phyloP scores from a whole-genome alignment of 495 filamentous ascomycete species.

The Coniosporium apollinis region DNA sequence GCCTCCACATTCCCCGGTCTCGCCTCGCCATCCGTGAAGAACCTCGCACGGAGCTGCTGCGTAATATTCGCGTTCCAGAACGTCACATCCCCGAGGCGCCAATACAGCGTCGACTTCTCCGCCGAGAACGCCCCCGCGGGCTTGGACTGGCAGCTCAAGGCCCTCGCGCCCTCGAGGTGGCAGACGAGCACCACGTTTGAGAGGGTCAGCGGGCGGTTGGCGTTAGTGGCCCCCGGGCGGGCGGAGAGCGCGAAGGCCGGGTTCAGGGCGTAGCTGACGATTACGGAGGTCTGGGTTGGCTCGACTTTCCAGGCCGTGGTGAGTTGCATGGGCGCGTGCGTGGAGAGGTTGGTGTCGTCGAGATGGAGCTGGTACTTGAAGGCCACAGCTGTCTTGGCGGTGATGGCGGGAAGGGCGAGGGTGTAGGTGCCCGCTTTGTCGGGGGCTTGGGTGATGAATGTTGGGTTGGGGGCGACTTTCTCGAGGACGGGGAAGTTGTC shows the following conservation, averaged over 20 bases:
- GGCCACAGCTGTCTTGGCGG: slow-evolving; percentile 51
- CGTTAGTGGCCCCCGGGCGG: not conserved
- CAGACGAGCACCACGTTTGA: slow-evolving; percentile 71
- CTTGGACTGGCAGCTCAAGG: slow-evolving; percentile 49
- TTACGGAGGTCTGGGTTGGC: slow-evolving; percentile 61
- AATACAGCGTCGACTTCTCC: slow-evolving; percentile 74
- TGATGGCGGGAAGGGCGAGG: slow-evolving; percentile 51
- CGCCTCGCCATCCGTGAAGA: slow-evolving; percentile 60
- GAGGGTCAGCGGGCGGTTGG: slow-evolving; percentile 35
- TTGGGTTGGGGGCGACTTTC: slow-evolving; percentile 85
- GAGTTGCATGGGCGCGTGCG: slow-evolving; percentile 64
- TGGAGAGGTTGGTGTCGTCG: slow-evolving; percentile 39
- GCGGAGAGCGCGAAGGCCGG: slow-evolving; percentile 36
- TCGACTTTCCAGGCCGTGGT: slow-evolving; percentile 73
- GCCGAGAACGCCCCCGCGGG: slow-evolving; percentile 66
- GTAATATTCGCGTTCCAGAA: slow-evolving; percentile 34
- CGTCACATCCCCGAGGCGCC: slow-evolving; percentile 69
- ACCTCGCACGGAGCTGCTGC: slow-evolving; percentile 63
- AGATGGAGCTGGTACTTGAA: slow-evolving; percentile 94
- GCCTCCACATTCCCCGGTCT: slow-evolving; percentile 64
- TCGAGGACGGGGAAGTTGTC: slow-evolving; percentile 86
- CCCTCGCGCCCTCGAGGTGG: slow-evolving; percentile 51
- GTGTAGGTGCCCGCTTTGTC: slow-evolving; percentile 69
- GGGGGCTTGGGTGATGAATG: slow-evolving; percentile 57
- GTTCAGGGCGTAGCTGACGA: slow-evolving; percentile 78